Evolutionary conservation across 352 stramenopile species (phyloP), one percentile per base, ranked within the genome.

Genomic region (Phytophthora cryptogea): DNA sequence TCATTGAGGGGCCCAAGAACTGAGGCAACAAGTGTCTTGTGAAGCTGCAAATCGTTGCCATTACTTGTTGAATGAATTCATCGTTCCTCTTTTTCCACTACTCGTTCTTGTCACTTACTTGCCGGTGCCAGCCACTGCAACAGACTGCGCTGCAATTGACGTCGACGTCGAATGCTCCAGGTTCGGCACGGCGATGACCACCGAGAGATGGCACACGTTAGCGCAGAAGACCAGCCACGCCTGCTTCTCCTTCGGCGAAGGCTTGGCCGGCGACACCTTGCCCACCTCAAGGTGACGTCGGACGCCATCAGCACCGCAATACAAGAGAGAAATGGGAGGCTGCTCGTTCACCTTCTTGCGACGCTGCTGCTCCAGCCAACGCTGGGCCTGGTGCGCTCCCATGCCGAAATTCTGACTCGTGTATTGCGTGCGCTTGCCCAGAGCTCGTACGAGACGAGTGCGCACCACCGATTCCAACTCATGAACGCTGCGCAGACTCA

Each of bases 211-310:
- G 54, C 77, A 76, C 16, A 85, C 74, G 40, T 88, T 88, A 3
- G 76, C 76, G 53, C 78, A 90, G 47, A 90, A 88, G 68, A 76
- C 84, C 14, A 90, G 71, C 80, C 80, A 90, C 23, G 76, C 61
- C 53, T 76, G 40, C 53, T 36, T 58, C 3, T 76, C 49, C 43
- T 69, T 54, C 5, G 53, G n/a, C 4, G 53, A 44, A 14, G 54
- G 40, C 41, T 63, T 57, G 17, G 20, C 2, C 20, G 58, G 8
- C 30, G 45, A 42, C 14, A 41, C 27, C 11, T 57, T 13, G n/a
- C 56, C 30, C 16, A 72, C 40, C 9, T 72, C 23, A 7, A 79
- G 31, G 17, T 46, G 53, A 7, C 47, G 54, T 27, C 69, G 66
- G 8, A 61, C 57, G 36, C 78, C 70, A 16, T 74, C 66, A 2